phyloP scores from a whole-genome alignment of 1,139 yeast species.

The Diutina mesorugosa region DNA sequence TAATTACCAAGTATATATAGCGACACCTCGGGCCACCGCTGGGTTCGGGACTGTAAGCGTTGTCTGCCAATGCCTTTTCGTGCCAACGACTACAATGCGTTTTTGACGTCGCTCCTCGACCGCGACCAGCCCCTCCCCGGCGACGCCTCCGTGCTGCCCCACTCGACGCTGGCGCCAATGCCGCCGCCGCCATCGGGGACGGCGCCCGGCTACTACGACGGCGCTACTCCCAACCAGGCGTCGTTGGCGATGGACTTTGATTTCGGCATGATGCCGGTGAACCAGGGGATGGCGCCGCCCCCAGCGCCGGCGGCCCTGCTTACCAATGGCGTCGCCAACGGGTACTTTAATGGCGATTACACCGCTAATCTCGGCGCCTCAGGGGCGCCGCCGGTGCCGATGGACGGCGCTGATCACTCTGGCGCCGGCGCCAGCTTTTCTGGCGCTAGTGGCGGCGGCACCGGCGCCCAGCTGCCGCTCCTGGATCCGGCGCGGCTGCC shows the following conservation, averaged over 20 bases:
- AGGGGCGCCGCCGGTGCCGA: background rate
- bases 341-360: background rate
- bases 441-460: background rate
- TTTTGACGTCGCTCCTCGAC: slow-evolving; percentile 17
- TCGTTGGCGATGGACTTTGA: slow-evolving; percentile 19
- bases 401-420: background rate
- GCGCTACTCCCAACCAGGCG: background rate
- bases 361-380: background rate
- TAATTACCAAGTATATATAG: background rate
- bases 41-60: background rate
- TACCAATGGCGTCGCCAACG: background rate
- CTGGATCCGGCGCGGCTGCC: background rate
- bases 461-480: background rate
- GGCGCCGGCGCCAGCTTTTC: background rate
- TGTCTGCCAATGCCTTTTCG: slow-evolving; percentile 14
- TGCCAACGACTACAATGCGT: slow-evolving; percentile 20
- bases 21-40: too few relatives aligned
- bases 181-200: background rate
- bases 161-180: background rate
- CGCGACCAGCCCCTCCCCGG: slow-evolving; percentile 7
- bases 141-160: background rate
- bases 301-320: background rate
- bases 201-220: background rate
- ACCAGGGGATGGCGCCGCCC: background rate
- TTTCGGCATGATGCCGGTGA: slow-evolving; percentile 12